Evolutionary conservation across 1,139 yeast genomes (phyloP).

Genomic region (Protomyces inundatus): DNA sequence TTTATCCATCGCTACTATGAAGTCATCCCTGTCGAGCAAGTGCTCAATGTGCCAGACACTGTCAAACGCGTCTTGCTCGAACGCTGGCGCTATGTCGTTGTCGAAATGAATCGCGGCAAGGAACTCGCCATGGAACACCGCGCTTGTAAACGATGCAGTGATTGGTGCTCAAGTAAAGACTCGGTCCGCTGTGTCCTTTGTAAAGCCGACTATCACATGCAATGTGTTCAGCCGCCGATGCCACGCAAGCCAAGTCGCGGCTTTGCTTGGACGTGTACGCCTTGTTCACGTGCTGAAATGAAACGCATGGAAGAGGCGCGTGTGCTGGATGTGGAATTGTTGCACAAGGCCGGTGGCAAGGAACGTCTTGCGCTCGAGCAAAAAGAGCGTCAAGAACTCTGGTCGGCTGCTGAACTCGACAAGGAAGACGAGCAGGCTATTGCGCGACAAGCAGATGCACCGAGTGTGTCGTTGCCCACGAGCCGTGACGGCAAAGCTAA

Average conservation of each 20-base stretch:
- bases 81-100: slow-evolving; percentile 67
- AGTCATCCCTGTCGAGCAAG: slow-evolving; percentile 55
- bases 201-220: slow-evolving; percentile 63
- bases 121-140: slow-evolving; percentile 60
- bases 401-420: neutral
- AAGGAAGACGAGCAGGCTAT: neutral
- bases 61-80: slow-evolving; percentile 60
- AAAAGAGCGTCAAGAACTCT: neutral
- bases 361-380: neutral
- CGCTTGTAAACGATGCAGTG: slow-evolving; percentile 69
- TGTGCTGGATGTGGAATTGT: slow-evolving; percentile 28
- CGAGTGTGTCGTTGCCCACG: slow-evolving; percentile 35
- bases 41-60: slow-evolving; percentile 55
- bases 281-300: slow-evolving; percentile 53
- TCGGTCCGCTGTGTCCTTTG: slow-evolving; percentile 84
- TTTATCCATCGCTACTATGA: slow-evolving; percentile 82
- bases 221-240: slow-evolving; percentile 82
- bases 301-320: slow-evolving; percentile 39
- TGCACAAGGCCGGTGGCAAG: neutral
- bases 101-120: slow-evolving; percentile 65
- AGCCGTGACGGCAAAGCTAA: slow-evolving; percentile 32
- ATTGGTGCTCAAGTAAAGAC: slow-evolving; percentile 76
- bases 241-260: slow-evolving; percentile 77
- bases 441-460: neutral
- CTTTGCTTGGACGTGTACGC: slow-evolving; percentile 88